Percentiles rank a stretch among this genome's conserved stretches.
These are phyloP conservation scores for Ustilago shanxiensis DNA, from an alignment of 1,284 basidiomycete species.

Conservation along the genomic window DNA sequence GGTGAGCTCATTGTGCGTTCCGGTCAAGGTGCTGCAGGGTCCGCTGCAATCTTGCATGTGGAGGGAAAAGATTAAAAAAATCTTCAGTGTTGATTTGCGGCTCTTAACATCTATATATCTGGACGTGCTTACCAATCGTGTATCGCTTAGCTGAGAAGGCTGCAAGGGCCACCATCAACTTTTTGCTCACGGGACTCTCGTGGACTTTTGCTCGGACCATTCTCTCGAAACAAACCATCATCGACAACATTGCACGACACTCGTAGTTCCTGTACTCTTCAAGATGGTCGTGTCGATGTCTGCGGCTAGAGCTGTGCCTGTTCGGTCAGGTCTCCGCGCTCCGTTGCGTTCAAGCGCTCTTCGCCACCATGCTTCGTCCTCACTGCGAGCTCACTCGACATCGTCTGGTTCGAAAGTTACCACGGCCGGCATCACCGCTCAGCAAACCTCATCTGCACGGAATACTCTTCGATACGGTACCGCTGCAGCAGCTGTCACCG, in stretches of 20 bases:
- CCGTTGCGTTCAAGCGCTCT: slow-evolving; percentile 7
- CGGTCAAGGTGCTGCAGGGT: slow-evolving; percentile 29
- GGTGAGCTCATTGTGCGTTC: slow-evolving; percentile 47
- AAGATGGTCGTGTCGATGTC: slow-evolving; percentile 24
- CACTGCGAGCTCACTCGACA: slow-evolving; percentile 24
- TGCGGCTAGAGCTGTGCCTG: slow-evolving; percentile 12
- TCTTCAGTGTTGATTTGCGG: not conserved
- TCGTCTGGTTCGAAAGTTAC: slow-evolving; percentile 16
- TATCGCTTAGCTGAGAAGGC: slow-evolving; percentile 33
- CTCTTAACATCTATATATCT: too few relatives aligned
- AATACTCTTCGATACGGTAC: slow-evolving; percentile 13
- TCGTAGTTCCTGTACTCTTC: not conserved
- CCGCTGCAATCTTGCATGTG: slow-evolving; percentile 31
- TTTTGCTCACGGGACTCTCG: slow-evolving; percentile 1
- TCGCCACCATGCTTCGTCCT: slow-evolving; percentile 6
- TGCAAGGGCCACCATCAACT: slow-evolving; percentile 30
- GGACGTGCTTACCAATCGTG: slow-evolving; percentile 41
- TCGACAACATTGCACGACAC: too few relatives aligned
- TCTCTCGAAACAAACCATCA: too few relatives aligned
- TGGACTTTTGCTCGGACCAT: too few relatives aligned
- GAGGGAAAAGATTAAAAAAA: too few relatives aligned
- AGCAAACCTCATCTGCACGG: slow-evolving; percentile 4
- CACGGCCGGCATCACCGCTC: slow-evolving; percentile 5
- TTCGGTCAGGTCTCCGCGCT: slow-evolving; percentile 15
- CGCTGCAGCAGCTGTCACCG: slow-evolving; percentile 20